Conservation (phyloP, 2,329 filamentous ascomycete species). For the Boeremia lycopersici region DNA sequence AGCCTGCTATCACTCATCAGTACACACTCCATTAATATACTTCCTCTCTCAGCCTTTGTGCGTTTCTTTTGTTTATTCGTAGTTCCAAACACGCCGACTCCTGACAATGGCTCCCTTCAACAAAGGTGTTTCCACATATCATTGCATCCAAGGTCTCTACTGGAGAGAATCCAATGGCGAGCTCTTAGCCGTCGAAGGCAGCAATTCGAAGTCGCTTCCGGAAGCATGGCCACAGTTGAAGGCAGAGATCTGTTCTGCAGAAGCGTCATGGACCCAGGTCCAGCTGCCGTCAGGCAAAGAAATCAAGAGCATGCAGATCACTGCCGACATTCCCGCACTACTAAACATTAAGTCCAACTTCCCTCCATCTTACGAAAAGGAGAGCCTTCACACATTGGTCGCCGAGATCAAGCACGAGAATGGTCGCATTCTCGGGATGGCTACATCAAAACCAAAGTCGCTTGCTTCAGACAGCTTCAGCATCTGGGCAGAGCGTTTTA, state of each 20-base stretch:
- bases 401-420: slow-evolving; percentile 31
- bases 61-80: slow-evolving; percentile 16
- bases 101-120: slow-evolving; percentile 36
- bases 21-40: slow-evolving; percentile 9
- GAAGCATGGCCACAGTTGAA: slow-evolving; percentile 30
- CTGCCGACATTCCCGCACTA: slow-evolving; percentile 23
- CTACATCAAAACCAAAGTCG: slow-evolving; percentile 31
- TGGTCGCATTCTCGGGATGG: slow-evolving; percentile 28
- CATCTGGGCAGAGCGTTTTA: slow-evolving; percentile 37
- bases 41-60: neutral
- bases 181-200: slow-evolving; percentile 34
- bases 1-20: slow-evolving; percentile 12
- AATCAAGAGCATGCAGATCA: slow-evolving; percentile 30
- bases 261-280: slow-evolving; percentile 22
- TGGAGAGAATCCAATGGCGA: slow-evolving; percentile 32
- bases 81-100: slow-evolving; percentile 12
- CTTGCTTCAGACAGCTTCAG: slow-evolving; percentile 31
- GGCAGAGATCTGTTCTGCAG: slow-evolving; percentile 22
- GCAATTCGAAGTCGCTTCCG: slow-evolving; percentile 26
- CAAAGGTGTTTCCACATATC: slow-evolving; percentile 37
- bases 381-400: slow-evolving; percentile 26
- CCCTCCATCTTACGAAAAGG: slow-evolving; percentile 27
- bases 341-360: slow-evolving; percentile 31
- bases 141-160: slow-evolving; percentile 38
- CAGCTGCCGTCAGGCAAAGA: slow-evolving; percentile 32